phyloP scores from a whole-genome alignment of 768 basidiomycete genomes.

The Mycena sanguinolenta region DNA sequence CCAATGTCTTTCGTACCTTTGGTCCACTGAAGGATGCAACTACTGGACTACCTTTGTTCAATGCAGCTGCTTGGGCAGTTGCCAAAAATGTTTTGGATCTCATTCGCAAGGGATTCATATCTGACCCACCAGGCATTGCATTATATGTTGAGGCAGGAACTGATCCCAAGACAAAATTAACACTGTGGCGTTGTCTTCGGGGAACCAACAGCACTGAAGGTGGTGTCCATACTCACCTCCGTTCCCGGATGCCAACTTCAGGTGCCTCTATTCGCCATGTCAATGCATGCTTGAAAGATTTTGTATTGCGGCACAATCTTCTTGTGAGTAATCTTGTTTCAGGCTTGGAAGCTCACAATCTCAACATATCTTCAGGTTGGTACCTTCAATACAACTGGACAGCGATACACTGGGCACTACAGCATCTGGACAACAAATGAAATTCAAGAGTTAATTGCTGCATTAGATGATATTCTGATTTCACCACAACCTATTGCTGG shows the following conservation, averaged over 20 bases:
- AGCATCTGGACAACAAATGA: too few species aligned
- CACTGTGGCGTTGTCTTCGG: constrained; percentile 44
- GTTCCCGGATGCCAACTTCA: constrained; percentile 37
- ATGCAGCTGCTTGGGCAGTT: constrained; percentile 26
- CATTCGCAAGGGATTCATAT: constrained; percentile 41
- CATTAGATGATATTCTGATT: too few species aligned
- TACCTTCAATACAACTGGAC: too few species aligned
- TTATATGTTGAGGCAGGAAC: constrained; percentile 38
- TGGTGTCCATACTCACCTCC: constrained; percentile 50
- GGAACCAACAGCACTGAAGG: constrained; percentile 53
- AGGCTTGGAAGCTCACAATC: too few species aligned
- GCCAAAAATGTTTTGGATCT: constrained; percentile 40
- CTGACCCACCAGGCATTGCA: constrained; percentile 48
- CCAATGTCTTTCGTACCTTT: constrained; percentile 35
- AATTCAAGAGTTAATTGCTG: too few species aligned
- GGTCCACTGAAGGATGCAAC: constrained; percentile 40
- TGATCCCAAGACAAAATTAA: constrained; percentile 38
- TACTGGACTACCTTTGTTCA: constrained; percentile 36
- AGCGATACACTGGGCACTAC: too few species aligned
- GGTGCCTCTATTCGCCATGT: constrained; percentile 41
- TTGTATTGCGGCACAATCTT: constrained; percentile 45
- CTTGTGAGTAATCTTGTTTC: not conserved
- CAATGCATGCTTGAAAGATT: constrained; percentile 40
- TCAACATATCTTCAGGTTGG: too few species aligned
- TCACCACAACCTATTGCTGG: too few species aligned